Evolutionary conservation across 2,329 filamentous ascomycete species (phyloP).

Genomic region (Helminthosporium solani): DNA sequence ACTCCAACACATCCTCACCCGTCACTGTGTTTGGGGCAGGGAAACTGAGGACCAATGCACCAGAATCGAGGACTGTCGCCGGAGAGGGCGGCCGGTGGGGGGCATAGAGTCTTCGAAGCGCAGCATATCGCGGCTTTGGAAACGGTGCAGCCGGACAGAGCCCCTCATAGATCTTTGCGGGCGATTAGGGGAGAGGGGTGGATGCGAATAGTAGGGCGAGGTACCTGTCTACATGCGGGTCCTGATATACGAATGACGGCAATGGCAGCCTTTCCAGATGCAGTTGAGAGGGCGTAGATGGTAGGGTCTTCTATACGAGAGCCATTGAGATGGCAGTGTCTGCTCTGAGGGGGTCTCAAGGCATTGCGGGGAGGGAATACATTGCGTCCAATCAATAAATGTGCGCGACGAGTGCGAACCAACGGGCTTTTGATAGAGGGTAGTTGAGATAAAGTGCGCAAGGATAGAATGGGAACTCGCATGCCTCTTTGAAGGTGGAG

Average conservation of each 20-base stretch:
- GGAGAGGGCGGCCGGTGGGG: slow-evolving; percentile 46
- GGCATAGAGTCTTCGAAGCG: slow-evolving; percentile 72
- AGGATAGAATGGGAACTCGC: slow-evolving; percentile 31
- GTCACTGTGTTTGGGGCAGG: slow-evolving; percentile 80
- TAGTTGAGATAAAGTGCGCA: slow-evolving; percentile 13
- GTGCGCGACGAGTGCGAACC: background rate
- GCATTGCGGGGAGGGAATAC: slow-evolving; percentile 1
- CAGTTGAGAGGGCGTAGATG: slow-evolving; percentile 90
- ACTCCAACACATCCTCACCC: slow-evolving; percentile 86
- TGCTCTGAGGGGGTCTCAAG: slow-evolving; percentile 17
- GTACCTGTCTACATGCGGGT: slow-evolving; percentile 67
- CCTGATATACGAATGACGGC: slow-evolving; percentile 88
- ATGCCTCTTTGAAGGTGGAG: slow-evolving; percentile 27
- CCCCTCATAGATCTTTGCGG: slow-evolving; percentile 60
- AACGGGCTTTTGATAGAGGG: background rate
- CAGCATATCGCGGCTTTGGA: slow-evolving; percentile 64
- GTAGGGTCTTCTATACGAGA: slow-evolving; percentile 50
- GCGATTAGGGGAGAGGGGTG: slow-evolving; percentile 3
- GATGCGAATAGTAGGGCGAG: background rate
- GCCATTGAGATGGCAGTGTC: background rate
- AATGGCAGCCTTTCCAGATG: slow-evolving; percentile 81
- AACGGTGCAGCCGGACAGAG: slow-evolving; percentile 58
- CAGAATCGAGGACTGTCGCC: slow-evolving; percentile 66
- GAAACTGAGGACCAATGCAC: slow-evolving; percentile 80
- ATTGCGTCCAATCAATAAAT: slow-evolving; percentile 2